Percentiles rank a stretch among this genome's conserved stretches.
These are phyloP conservation scores for Aurifilum marmelostoma DNA, from an alignment of 2,329 filamentous ascomycete genomes.

Conservation along the genomic window DNA sequence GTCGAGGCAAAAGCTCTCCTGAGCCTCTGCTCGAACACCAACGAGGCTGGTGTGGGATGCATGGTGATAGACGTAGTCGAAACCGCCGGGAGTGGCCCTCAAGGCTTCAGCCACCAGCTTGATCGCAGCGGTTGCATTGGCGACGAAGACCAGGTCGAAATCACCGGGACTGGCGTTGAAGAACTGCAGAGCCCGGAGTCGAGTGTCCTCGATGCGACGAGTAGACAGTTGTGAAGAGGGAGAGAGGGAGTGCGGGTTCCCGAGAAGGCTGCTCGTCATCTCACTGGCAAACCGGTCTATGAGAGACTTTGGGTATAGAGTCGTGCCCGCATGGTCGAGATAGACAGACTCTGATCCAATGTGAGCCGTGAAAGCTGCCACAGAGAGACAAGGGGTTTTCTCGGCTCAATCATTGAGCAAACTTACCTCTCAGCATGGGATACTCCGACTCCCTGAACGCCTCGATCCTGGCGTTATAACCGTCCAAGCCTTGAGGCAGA, in stretches of 20 bases:
- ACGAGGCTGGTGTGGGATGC: constrained; percentile 87
- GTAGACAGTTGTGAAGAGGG: constrained; percentile 78
- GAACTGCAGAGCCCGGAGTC: constrained; percentile 71
- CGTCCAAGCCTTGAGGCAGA: constrained; percentile 21
- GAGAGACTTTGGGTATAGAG: constrained; percentile 76
- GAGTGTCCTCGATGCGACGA: constrained; percentile 73
- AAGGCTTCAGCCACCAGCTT: constrained; percentile 83
- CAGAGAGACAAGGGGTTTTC: too few relatives aligned
- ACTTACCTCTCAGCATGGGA: constrained; percentile 68
- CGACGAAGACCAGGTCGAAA: constrained; percentile 87
- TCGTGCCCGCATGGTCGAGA: constrained; percentile 95
- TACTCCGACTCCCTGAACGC: constrained; percentile 62
- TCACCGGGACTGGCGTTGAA: constrained; percentile 80
- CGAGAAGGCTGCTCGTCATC: constrained; percentile 78
- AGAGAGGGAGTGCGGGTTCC: constrained; percentile 90
- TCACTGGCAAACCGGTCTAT: constrained; percentile 80
- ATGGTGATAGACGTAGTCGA: constrained; percentile 80
- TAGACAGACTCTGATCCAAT: constrained; percentile 67
- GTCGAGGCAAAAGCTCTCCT: constrained; percentile 65
- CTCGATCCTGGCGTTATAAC: constrained; percentile 65
- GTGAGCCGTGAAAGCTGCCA: neutral
- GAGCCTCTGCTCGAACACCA: constrained; percentile 75
- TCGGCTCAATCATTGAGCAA: constrained; percentile 7
- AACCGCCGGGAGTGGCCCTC: constrained; percentile 68
- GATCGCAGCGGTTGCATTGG: constrained; percentile 84